phyloP scores from a whole-genome alignment of 345 rosid genomes.

The Gossypium mustelinum region DNA sequence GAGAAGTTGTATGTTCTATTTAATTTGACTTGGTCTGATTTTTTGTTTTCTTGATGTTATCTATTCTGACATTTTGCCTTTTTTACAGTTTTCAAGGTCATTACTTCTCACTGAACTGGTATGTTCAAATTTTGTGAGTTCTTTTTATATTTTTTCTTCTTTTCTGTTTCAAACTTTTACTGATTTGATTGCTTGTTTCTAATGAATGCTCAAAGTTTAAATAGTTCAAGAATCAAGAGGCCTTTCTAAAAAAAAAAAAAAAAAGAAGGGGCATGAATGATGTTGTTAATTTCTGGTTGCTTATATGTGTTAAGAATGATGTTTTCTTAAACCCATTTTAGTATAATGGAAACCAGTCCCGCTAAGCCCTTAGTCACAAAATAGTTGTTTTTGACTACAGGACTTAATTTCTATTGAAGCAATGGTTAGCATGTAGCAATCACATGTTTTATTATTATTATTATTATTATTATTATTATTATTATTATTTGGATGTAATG shows the following conservation, averaged over 20 bases:
- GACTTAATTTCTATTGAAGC: background rate
- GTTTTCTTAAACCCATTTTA: background rate
- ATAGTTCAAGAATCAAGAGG: background rate
- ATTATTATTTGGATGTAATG: too few relatives aligned
- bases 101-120: conserved; percentile 88
- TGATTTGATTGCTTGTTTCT: background rate
- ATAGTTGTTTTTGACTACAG: background rate
- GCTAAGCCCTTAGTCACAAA: background rate
- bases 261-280: background rate
- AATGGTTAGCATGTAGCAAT: too few relatives aligned
- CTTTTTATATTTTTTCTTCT: conserved; percentile 2
- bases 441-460: too few relatives aligned
- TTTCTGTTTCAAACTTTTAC: background rate
- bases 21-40: conserved; percentile 6
- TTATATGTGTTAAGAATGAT: too few relatives aligned
- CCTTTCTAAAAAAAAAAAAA: background rate
- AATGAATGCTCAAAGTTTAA: background rate
- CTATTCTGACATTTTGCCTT: conserved; percentile 9
- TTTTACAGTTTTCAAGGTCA: conserved; percentile 77
- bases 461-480: too few relatives aligned
- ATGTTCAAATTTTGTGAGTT: conserved; percentile 25
- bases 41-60: background rate
- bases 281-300: background rate
- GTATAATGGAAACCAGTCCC: background rate
- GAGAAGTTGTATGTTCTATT: conserved; percentile 62